A percentile compares a stretch with the other conserved stretches of the same genome.
Conservation (phyloP, 2,329 filamentous ascomycete species). For the Reticulascus tulasneorum region DNA sequence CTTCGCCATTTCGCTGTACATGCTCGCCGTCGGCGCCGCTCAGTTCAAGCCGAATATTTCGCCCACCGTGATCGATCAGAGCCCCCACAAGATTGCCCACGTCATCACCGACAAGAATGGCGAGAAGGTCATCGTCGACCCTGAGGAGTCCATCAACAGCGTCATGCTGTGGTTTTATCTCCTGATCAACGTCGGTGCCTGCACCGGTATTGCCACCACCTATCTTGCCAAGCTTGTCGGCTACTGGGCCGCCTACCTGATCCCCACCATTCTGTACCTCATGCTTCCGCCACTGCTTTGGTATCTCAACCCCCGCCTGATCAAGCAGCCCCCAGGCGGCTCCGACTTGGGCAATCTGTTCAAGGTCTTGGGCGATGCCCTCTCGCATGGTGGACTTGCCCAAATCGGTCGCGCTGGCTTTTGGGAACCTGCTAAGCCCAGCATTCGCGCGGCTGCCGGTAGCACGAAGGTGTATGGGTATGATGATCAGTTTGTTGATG, state of each 20-base stretch:
- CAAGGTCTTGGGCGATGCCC: slow-evolving; percentile 49
- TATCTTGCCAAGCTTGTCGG: slow-evolving; percentile 50
- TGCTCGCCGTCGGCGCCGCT: slow-evolving; percentile 57
- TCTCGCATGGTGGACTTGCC: slow-evolving; percentile 45
- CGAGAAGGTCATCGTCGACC: slow-evolving; percentile 65
- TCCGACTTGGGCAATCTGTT: slow-evolving; percentile 60
- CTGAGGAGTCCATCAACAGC: slow-evolving; percentile 58
- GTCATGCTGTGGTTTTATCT: slow-evolving; percentile 64
- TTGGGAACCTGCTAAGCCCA: slow-evolving; percentile 58
- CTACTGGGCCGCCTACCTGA: slow-evolving; percentile 45
- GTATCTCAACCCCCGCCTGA: slow-evolving; percentile 53
- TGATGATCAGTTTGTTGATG: slow-evolving; percentile 63
- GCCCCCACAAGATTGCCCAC: slow-evolving; percentile 28
- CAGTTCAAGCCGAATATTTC: slow-evolving; percentile 72
- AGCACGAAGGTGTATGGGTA: slow-evolving; percentile 50
- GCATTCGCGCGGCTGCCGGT: slow-evolving; percentile 36
- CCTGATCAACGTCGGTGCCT: slow-evolving; percentile 51
- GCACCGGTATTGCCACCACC: slow-evolving; percentile 47
- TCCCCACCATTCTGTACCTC: slow-evolving; percentile 50
- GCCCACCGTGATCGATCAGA: slow-evolving; percentile 64
- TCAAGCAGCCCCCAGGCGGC: slow-evolving; percentile 56
- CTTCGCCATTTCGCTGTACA: slow-evolving; percentile 57
- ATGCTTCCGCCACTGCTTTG: slow-evolving; percentile 55
- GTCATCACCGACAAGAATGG: slow-evolving; percentile 51
- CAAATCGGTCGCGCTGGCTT: slow-evolving; percentile 52